Evolutionary conservation across 2,329 filamentous ascomycete genomes (phyloP).

Genomic region (Exophiala dermatitidis): DNA sequence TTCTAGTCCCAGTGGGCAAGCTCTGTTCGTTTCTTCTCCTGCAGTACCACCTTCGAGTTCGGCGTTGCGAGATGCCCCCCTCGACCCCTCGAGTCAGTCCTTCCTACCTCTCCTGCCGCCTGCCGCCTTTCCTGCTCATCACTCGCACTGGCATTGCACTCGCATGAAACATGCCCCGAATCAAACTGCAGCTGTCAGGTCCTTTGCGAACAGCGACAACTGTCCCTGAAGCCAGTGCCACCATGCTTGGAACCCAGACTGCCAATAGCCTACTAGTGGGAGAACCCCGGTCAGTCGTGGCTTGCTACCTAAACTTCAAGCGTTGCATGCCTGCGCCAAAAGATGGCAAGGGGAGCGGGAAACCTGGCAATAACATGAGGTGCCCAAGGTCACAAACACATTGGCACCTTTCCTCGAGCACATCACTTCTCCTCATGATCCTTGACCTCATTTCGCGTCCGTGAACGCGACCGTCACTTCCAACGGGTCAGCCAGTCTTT

Average conservation of each 20-base stretch:
- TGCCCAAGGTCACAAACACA: neutral
- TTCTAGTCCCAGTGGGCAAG: neutral
- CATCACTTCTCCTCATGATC: neutral
- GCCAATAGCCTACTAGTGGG: neutral
- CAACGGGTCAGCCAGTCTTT: slow-evolving; percentile 1
- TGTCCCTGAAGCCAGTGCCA: slow-evolving; percentile 4
- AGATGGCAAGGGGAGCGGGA: neutral
- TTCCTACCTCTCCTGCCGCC: neutral
- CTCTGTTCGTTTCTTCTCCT: too few relatives aligned
- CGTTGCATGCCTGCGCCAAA: slow-evolving; percentile 1
- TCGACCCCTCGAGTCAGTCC: neutral
- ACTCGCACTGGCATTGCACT: too few relatives aligned
- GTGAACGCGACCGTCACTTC: neutral
- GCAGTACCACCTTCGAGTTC: too few relatives aligned
- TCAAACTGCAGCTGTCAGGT: slow-evolving; percentile 5
- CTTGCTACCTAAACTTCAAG: neutral
- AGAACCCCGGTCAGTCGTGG: neutral
- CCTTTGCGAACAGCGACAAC: slow-evolving; percentile 3
- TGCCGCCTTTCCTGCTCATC: neutral
- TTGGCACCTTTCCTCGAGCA: neutral
- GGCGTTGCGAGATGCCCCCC: too few relatives aligned
- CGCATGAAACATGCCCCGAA: slow-evolving; percentile 8
- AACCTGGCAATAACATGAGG: neutral
- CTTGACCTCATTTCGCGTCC: neutral
- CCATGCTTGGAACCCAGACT: slow-evolving; percentile 9